These are phyloP conservation scores for Trichosanthes cucumerina DNA, from an alignment of 306 rosid species.

Conservation along the genomic window DNA sequence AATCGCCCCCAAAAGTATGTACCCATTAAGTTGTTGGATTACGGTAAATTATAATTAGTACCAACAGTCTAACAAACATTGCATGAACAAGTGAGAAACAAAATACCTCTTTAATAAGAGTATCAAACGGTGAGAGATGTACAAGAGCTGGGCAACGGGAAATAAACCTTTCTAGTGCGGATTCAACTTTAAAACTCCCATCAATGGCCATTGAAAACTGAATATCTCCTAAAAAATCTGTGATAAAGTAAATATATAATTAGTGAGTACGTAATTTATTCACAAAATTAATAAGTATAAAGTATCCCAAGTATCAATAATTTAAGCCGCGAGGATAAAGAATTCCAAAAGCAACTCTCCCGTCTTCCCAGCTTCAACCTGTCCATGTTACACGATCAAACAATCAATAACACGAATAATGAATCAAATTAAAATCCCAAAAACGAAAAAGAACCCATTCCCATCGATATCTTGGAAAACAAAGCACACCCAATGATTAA, in stretches of 20 bases:
- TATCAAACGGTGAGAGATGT: conserved; percentile 24
- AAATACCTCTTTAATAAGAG: conserved; percentile 31
- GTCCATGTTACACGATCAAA: neutral
- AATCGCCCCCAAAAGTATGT: too few species aligned
- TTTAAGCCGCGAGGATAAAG: neutral
- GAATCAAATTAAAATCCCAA: neutral
- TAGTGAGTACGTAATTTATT: neutral
- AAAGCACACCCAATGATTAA: neutral
- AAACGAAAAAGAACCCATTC: neutral
- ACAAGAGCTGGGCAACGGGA: conserved; percentile 65
- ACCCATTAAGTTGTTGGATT: too few species aligned
- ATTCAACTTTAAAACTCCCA: conserved; percentile 49
- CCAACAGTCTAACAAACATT: neutral
- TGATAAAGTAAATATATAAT: neutral
- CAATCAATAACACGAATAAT: neutral
- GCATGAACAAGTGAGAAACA: neutral
- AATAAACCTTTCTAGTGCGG: conserved; percentile 52
- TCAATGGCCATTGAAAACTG: conserved; percentile 49
- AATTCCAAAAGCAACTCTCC: neutral
- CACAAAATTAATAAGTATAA: neutral
- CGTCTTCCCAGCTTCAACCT: conserved; percentile 1
- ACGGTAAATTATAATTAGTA: too few species aligned
- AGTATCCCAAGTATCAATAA: neutral
- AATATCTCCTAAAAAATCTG: conserved; percentile 5
- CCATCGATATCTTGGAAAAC: neutral